These are phyloP conservation scores for Kernera saxatilis DNA, from an alignment of 345 rosid species.

Conservation along the genomic window DNA sequence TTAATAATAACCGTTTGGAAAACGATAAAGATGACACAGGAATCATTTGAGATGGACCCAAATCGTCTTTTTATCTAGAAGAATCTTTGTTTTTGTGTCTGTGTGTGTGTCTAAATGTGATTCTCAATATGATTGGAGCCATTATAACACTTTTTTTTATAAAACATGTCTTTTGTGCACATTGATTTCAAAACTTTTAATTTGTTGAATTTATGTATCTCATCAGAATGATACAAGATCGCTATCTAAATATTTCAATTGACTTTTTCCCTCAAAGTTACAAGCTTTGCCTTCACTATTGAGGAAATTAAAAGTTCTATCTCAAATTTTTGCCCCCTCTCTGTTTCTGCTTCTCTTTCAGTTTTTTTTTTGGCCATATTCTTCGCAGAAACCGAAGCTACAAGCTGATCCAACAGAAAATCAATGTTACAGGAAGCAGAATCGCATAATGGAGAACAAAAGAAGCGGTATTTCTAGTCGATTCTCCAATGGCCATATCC, in stretches of 20 bases:
- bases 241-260: not conserved
- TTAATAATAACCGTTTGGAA: not conserved
- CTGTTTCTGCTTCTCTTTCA: not conserved
- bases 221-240: not conserved
- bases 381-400: not conserved
- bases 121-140: not conserved
- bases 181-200: not conserved
- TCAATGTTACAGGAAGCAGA: slow-evolving; percentile 3
- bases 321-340: not conserved
- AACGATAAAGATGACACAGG: not conserved
- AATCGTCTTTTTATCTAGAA: not conserved
- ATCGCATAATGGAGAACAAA: not conserved
- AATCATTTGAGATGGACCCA: slow-evolving; percentile 11
- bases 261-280: not conserved
- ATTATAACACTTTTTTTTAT: not conserved
- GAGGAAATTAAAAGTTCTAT: not conserved
- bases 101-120: not conserved
- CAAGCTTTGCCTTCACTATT: not conserved
- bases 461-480: not conserved
- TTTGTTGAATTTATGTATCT: not conserved
- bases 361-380: not conserved
- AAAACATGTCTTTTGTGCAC: not conserved
- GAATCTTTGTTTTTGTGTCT: not conserved
- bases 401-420: not conserved
- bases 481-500: slow-evolving; percentile 10